These are phyloP conservation scores for Plenodomus lindquistii DNA, from an alignment of 2,329 filamentous ascomycete species.

Conservation along the genomic window DNA sequence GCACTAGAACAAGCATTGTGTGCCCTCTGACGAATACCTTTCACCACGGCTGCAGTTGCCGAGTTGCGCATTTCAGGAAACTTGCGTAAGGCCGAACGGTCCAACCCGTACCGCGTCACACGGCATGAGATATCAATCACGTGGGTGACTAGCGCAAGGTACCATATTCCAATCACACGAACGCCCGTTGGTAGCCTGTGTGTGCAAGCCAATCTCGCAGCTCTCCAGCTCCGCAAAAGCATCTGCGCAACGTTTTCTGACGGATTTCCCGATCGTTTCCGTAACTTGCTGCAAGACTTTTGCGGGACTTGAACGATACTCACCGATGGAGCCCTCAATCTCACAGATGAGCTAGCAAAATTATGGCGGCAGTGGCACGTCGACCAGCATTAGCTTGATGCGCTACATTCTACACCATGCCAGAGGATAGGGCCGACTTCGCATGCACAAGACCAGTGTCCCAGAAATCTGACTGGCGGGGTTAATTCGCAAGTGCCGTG, in stretches of 20 bases:
- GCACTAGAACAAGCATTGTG: background rate
- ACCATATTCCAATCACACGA: background rate
- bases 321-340: background rate
- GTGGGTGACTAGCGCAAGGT: slow-evolving; percentile 13
- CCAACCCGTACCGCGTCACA: slow-evolving; percentile 15
- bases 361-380: slow-evolving; percentile 10
- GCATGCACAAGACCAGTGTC: background rate
- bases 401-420: background rate
- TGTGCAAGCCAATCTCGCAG: background rate
- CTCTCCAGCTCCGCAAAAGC: background rate
- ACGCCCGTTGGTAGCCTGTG: background rate
- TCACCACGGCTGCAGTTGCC: background rate
- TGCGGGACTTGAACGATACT: background rate
- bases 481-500: background rate
- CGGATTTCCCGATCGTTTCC: too few relatives aligned
- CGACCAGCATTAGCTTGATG: slow-evolving; percentile 1
- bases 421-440: background rate
- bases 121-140: slow-evolving; percentile 15
- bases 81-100: slow-evolving; percentile 1
- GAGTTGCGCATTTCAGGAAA: background rate
- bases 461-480: background rate
- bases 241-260: background rate
- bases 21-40: background rate
- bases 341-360: background rate
- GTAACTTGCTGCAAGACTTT: too few relatives aligned